Conservation (phyloP, 345 rosid genomes). For the Schrenkiella parvula region DNA sequence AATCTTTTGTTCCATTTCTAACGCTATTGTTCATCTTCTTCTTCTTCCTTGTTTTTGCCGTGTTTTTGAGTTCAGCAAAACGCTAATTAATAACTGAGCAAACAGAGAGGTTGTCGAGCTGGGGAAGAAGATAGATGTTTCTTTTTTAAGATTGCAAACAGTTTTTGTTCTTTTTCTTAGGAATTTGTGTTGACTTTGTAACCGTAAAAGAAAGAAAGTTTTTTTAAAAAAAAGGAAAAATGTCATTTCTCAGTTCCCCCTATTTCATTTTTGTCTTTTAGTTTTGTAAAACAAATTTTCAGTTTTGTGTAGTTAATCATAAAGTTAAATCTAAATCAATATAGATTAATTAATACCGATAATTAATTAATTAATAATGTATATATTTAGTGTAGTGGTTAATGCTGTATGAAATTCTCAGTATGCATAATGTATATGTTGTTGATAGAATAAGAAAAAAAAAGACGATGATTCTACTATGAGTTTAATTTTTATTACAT, state of each 20-base stretch:
- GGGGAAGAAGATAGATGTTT: background rate
- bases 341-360: too few species aligned
- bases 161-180: background rate
- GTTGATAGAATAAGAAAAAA: background rate
- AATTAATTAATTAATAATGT: too few species aligned
- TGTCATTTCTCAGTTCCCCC: background rate
- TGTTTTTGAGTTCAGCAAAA: background rate
- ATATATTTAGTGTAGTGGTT: too few species aligned
- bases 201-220: background rate
- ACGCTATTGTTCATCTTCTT: background rate
- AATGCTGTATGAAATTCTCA: background rate
- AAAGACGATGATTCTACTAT: background rate
- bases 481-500: background rate
- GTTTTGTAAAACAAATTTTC: background rate
- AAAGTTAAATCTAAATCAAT: background rate
- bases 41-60: background rate
- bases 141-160: conserved; percentile 14
- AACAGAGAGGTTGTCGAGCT: conserved; percentile 3
- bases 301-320: background rate
- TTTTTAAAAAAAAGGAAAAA: background rate
- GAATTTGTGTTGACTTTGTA: background rate
- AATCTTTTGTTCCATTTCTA: background rate
- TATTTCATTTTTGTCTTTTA: background rate
- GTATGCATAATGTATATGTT: background rate
- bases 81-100: background rate